Base-by-base conservation (phyloP, 331 rosid species). In the Cucumis variabilis region DNA sequence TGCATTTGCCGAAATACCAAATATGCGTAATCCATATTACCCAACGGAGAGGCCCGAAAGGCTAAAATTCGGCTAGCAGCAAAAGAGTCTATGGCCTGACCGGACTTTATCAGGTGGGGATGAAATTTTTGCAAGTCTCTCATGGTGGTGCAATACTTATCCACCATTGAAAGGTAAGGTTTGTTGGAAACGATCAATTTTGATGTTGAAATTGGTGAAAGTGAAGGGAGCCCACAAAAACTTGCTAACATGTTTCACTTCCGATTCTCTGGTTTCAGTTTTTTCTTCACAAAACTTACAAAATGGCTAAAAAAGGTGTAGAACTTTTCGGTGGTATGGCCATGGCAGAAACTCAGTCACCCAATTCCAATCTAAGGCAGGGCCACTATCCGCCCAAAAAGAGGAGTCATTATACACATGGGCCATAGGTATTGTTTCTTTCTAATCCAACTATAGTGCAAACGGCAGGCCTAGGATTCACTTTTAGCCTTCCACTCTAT, bases 11-110 rank as follows among this genome's bases (percentile, higher is more conserved):
- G 23, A 86, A 97, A 97, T 24, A 95, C 82, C 89, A 86, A 55
- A 93, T 89, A 88, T 5, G 98, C 98, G 55, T 95, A 94, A 91
- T 92, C 88, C n/a, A 94, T 88, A 90, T 95, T 89, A 19, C 99
- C 98, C 50, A 86, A 79, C 6, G 93, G 87, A 67, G 98, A 94
- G 85, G 98, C 88, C 33, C 92, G 93, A 87, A 93, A 94, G 88
- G 97, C 92, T 89, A 95, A 87, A 67, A 92, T 74, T 1, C 95
- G 92, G 87, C 92, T 91, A 14, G 96, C 92, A 13, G 98, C 94
- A 79, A 95, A 27, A 25, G 90, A 76, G 86, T 93, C 85, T 11
- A 75, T 90, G 88, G 89, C 83, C 24, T 93, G 90, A 87, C 97
- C 98, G 16, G 96, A 91, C 93, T 95, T 95, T 91, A 94, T 92